phyloP scores from a whole-genome alignment of 2,329 filamentous ascomycete genomes.

The Colletotrichum sp. region DNA sequence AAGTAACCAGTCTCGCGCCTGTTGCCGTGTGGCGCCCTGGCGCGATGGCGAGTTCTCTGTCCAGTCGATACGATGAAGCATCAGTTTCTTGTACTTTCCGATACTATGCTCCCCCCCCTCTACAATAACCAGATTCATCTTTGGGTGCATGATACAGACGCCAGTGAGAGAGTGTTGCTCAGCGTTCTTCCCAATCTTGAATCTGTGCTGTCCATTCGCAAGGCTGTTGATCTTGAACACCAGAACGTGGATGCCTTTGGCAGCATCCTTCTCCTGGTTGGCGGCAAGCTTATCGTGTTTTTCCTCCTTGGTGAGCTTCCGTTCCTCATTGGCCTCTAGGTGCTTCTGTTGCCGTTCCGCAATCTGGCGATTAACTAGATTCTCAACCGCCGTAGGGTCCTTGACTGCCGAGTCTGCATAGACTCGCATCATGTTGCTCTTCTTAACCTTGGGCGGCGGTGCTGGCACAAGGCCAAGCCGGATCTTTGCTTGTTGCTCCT shows the following conservation, averaged over 20 bases:
- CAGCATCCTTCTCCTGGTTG: conserved; percentile 88
- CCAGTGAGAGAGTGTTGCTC: conserved; percentile 88
- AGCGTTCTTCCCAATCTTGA: conserved; percentile 90
- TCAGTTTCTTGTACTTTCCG: conserved; percentile 86
- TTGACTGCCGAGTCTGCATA: conserved; percentile 69
- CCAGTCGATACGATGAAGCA: conserved; percentile 95
- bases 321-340: conserved; percentile 77
- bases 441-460: conserved; percentile 94
- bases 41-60: conserved; percentile 81
- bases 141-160: conserved; percentile 89
- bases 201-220: conserved; percentile 92
- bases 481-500: conserved; percentile 97
- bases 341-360: conserved; percentile 84
- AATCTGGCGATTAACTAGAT: conserved; percentile 91
- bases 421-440: conserved; percentile 96
- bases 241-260: conserved; percentile 82
- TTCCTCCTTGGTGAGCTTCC: conserved; percentile 89
- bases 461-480: conserved; percentile 87
- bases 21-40: conserved; percentile 64
- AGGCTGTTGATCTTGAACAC: conserved; percentile 91
- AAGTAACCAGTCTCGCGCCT: conserved; percentile 76
- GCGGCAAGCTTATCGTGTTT: conserved; percentile 79
- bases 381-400: conserved; percentile 96
- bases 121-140: conserved; percentile 86
- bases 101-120: conserved; percentile 89